Evolutionary conservation across 306 rosid genomes (phyloP), one percentile per base, ranked within the genome.

Genomic region (Prunus davidiana): DNA sequence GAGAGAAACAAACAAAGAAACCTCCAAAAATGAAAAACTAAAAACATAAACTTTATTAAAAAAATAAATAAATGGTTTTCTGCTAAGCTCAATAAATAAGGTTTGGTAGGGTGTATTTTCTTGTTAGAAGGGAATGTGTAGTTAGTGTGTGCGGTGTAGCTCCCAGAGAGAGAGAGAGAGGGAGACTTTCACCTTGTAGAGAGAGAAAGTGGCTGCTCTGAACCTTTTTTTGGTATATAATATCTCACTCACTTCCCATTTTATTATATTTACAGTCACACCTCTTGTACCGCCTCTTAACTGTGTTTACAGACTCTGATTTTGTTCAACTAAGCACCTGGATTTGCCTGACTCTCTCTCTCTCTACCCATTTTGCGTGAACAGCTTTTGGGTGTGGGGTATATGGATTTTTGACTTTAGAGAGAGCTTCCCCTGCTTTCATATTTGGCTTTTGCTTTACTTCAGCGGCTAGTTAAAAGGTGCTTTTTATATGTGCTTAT

Each of bases 381-480:
- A 54, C 78, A 41, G 34, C 77, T 80, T 85, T 56, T 30, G 20
- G 80, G 71, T 60, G 87, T 76, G 85, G 83, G 91, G 81, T 78
- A 46, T 49, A 71, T 84, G 70, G 54, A 69, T 78, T 84, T 77
- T 85, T 86, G 84, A 89, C 88, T 89, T 78, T 75, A n/a, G 61
- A 67, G 65, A 60, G 67, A 28, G 71, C 82, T 70, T 75, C 73
- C 84, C 85, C 43, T 38, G 79, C 83, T 84, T 77, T 54, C 58
- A 67, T 73, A 74, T 86, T 84, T 43, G 68, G 76, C 43, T 73
- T 22, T 73, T 45, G 67, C 67, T 57, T 72, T 72, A 78, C 90
- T 82, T 82, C 49, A 79, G 74, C 50, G 14, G 58, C 32, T 56
- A 55, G 79, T 82, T 61, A 82, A 82, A 91, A 86, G 93, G 87